Evolutionary conservation across 495 filamentous ascomycete species (phyloP), one percentile per base, ranked within the genome.

Genomic region (Xanthoparmelia taractica): DNA sequence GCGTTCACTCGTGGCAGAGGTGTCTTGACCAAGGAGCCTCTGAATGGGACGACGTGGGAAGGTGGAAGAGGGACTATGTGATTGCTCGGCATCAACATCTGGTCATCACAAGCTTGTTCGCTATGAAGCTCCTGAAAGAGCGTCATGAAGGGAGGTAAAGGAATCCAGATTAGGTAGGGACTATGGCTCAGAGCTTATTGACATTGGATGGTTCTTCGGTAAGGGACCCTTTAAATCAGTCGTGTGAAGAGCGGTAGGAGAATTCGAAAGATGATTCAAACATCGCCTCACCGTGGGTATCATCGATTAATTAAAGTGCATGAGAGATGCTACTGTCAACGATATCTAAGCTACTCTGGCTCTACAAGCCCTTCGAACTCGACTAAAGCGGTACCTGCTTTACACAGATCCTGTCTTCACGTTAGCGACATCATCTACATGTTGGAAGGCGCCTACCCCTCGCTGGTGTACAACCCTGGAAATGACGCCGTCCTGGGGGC

Each of bases 401-500:
- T 84, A 67, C 81, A 84, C 71, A 83, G 74, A 64, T 84, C 81
- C 81, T 84, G 71, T 20, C 17, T 37, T 11, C 8, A 15, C 20
- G 36, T 68, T 56, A 68, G 66, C 63, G 15, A 47, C 38, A 29
- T 31, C 20, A 5, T n/a, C 63, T 38, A 41, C 6, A 20, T 57
- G 50, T 20, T 55, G 23, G 43, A 12, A 34, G 17, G 12, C 57
- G 84, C 89, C 80, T 84, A 96, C 91, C 71, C 93, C 93, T 78
- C 86, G 80, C 73, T 86, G 81, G 75, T 97, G 92, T 47, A 93
- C 90, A 55, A 98, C 77, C 74, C 83, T 89, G 63, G 85, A 84
- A 63, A 98, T 82, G 12, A 85, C 81, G 10, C 91, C 94, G 65
- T 86, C 85, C 56, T 91, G 85, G 15, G 94, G 94, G 66, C 89